Evolutionary conservation across 352 stramenopile genomes (phyloP), one percentile per base, ranked within the genome.

Genomic region (Phytophthora meadii): DNA sequence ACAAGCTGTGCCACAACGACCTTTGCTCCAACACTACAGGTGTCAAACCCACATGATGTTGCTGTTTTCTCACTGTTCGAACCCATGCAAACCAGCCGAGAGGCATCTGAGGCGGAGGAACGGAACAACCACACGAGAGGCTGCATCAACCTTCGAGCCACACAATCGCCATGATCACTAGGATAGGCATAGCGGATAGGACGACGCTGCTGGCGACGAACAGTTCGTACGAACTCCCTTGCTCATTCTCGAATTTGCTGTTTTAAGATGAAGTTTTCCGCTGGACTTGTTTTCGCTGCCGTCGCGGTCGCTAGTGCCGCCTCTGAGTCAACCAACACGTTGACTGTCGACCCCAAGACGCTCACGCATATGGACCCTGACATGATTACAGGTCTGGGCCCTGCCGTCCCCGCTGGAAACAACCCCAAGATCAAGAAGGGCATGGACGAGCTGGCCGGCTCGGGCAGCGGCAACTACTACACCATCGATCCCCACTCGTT

Each of bases 401-500:
- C 60, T 17, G 27, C 14, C 2, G 24, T 42, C 22, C 50, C 51
- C 39, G 59, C 59, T 11, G 44, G 60, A 17, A 44, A 62, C 44
- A 55, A 68, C 25, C 36, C 60, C n/a, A 55, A 61, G 44, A 15
- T 68, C 2, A 68, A 68, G 51, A 61, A 68, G 42, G 60, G 51
- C 1, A 68, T 68, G 60, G 51, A 68, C 25, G 3, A 48, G 10
- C 27, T 68, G 12, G 34, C 50, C 1, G 58, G 58, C 4, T 36
- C 54, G 2, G 10, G 27, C 8, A 22, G 39, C 39, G 30, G 37
- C 52, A 60, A 50, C 27, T 53, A 46, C 54, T 46, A 61, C 41
- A 61, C 54, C 6, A 28, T 61, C 6, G 17, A 61, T 22, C 54
- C 54, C 3, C 28, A 34, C 9, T 27, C 42, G 15, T 14, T 61